Conservation (phyloP, 164 flowering plant species). For the Protea cynaroides region DNA sequence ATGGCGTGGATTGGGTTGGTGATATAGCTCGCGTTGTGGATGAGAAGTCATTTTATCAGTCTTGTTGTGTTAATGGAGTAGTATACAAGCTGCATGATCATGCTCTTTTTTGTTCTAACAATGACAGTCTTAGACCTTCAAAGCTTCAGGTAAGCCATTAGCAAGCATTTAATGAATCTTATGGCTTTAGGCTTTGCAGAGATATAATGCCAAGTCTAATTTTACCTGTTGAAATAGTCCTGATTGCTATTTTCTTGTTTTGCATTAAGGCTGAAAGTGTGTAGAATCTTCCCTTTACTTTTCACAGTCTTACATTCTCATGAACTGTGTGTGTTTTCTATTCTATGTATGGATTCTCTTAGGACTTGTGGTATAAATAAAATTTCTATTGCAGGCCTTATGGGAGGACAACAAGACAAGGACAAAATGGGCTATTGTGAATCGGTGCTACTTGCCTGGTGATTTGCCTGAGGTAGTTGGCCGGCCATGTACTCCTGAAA, state of each 20-base stretch:
- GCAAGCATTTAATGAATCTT: not conserved
- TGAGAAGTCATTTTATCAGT: conserved; percentile 46
- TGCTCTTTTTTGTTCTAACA: conserved; percentile 48
- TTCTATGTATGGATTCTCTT: no score
- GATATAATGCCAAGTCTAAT: no score
- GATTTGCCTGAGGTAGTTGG: conserved; percentile 72
- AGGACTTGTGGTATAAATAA: conserved; percentile 3
- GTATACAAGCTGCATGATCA: conserved; percentile 59
- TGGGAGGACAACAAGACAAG: conserved; percentile 71
- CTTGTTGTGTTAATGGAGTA: conserved; percentile 58
- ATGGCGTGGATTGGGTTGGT: conserved; percentile 63
- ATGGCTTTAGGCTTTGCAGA: not conserved
- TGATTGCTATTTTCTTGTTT: no score
- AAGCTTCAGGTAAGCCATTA: conserved; percentile 59
- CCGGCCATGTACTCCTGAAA: conserved; percentile 51
- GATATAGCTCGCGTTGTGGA: conserved; percentile 40
- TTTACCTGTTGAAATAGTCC: not conserved
- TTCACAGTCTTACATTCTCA: not conserved
- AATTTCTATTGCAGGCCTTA: conserved; percentile 50
- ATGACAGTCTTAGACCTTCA: conserved; percentile 44
- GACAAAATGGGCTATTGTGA: conserved; percentile 54
- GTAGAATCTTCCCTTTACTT: not conserved
- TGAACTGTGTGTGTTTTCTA: no score
- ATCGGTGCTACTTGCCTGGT: conserved; percentile 52
- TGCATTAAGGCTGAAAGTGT: not conserved